Percentiles rank a stretch among this genome's conserved stretches.
Conservation (phyloP, 2,329 filamentous ascomycete genomes). For the Grosmannia clavigera region DNA sequence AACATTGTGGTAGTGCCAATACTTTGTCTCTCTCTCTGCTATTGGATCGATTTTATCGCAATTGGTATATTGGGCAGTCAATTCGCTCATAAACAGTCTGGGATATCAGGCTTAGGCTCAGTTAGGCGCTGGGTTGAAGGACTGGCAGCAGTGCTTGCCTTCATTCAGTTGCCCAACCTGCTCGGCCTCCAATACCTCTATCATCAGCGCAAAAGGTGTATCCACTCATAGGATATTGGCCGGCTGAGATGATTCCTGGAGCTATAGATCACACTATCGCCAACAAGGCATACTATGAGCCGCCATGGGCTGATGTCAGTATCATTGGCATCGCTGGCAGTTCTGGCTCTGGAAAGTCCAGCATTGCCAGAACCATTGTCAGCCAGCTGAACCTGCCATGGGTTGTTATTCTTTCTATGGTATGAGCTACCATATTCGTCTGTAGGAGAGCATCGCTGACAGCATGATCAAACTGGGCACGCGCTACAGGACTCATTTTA, state of each 20-base stretch:
- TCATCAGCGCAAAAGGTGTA: not conserved
- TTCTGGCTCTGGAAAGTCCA: slow-evolving; percentile 91
- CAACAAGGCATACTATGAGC: slow-evolving; percentile 65
- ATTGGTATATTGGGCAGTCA: not conserved
- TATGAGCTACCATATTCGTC: slow-evolving; percentile 26
- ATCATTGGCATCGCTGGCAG: slow-evolving; percentile 95
- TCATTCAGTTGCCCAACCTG: not conserved
- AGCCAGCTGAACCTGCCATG: slow-evolving; percentile 83
- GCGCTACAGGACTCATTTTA: slow-evolving; percentile 79
- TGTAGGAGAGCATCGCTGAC: not conserved
- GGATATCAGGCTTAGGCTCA: not conserved
- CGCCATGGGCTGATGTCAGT: slow-evolving; percentile 90
- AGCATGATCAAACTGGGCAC: not conserved
- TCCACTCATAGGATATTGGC: not conserved
- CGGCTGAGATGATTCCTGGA: not conserved
- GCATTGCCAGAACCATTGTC: slow-evolving; percentile 83
- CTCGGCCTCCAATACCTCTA: not conserved
- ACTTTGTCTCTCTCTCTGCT: not conserved
- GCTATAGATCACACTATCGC: slow-evolving; percentile 22
- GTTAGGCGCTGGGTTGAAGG: not conserved
- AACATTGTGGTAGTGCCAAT: not conserved
- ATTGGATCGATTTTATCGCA: not conserved
- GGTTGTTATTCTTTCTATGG: slow-evolving; percentile 97
- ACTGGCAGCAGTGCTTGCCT: not conserved
- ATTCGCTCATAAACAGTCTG: not conserved